Conservation (phyloP, 441 rosid genomes). For the Croton setiger region DNA sequence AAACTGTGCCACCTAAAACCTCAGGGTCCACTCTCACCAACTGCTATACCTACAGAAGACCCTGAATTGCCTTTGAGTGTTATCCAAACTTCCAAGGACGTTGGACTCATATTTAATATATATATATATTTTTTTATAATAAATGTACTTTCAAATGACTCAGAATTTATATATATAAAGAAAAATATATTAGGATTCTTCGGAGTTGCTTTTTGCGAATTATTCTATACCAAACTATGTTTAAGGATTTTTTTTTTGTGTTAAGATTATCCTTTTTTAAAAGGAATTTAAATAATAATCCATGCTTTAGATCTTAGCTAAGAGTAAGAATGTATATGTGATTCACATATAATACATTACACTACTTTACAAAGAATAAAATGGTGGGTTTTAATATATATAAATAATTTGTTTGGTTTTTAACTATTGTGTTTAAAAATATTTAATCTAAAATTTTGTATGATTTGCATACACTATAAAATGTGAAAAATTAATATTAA, state of each 20-base stretch:
- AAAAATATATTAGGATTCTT: not conserved
- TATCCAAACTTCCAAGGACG: slow-evolving; percentile 6
- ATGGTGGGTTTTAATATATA: too few species aligned
- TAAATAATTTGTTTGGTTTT: too few species aligned
- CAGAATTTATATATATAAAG: not conserved
- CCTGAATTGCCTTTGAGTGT: not conserved
- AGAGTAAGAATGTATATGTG: not conserved
- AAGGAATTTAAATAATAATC: not conserved
- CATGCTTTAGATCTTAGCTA: not conserved
- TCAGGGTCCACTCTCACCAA: slow-evolving; percentile 12
- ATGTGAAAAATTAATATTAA: too few species aligned
- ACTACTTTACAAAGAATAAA: too few species aligned
- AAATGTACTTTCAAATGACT: not conserved
- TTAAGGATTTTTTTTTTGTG: not conserved
- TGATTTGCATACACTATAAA: too few species aligned
- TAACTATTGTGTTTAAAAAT: too few species aligned
- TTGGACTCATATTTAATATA: not conserved
- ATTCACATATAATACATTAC: too few species aligned
- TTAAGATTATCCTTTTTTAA: not conserved
- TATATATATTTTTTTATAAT: not conserved
- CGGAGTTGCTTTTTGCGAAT: not conserved
- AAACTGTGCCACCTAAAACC: slow-evolving; percentile 16
- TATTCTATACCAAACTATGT: not conserved
- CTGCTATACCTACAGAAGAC: slow-evolving; percentile 7
- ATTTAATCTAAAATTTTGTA: too few species aligned